Evolutionary conservation across 2,329 filamentous ascomycete species (phyloP), one percentile per base, ranked within the genome.

Genomic region (Exophiala sideris): DNA sequence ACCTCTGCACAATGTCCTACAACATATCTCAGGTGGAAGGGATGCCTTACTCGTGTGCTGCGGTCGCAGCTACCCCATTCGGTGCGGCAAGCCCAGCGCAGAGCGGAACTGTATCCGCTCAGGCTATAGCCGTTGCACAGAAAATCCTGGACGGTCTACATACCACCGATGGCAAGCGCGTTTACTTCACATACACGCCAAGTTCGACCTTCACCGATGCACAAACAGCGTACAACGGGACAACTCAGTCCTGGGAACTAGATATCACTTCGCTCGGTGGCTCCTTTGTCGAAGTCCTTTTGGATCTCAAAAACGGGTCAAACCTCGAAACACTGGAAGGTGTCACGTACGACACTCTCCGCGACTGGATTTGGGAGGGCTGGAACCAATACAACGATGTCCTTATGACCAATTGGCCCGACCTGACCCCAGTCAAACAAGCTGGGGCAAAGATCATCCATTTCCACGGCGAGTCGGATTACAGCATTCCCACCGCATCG

Each of bases 381-480:
- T 72, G 76, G 71, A 62, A 75, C 44, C 70, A 70, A 36, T 84
- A 79, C 66, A 55, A 70, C 29, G 77, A 80, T 61, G 76, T 65
- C 45, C 70, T 82, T 3, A 79, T 83, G 61, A 83, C 79, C 7
- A 81, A 75, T 1, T 62, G 75, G 20, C 77, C 79, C 0, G 80
- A 84, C 58, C 70, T 83, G 0, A 77, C 75, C 0, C 59, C 69
- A 7, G 82, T 82, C 70, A 68, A 77, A 32, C 52, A 68, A 2
- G 61, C 70, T 0, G 80, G 80, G 80, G 78, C 48, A 84, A 84
- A 66, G 66, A 18, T 84, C 3, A 67, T 84, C 9, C 79, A 83
- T 65, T 81, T 75, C 69, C 80, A 84, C 66, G 80, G 80, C 48
- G 79, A 83, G 66, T 77, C 75, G 1, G 81, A 83, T 64, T 66